These are phyloP conservation scores for Alternaria alternata DNA, from an alignment of 2,329 filamentous ascomycete species.

Conservation along the genomic window DNA sequence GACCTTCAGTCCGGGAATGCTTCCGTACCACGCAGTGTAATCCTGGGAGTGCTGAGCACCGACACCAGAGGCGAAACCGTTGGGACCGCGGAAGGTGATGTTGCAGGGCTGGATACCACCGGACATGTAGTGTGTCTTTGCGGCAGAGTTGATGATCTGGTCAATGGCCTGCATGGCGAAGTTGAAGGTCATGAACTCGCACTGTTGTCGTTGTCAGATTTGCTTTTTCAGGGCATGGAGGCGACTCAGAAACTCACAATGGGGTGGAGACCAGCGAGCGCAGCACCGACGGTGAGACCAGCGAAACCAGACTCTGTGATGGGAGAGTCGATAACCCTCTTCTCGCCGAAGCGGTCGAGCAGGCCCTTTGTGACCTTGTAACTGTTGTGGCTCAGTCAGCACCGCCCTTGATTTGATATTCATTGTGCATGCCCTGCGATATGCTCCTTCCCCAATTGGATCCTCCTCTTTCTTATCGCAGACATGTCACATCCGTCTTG, in stretches of 20 bases:
- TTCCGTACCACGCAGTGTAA: conserved; percentile 98
- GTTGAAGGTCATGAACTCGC: conserved; percentile 99
- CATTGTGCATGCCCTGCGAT: conserved; percentile 8
- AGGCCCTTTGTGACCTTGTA: conserved; percentile 99
- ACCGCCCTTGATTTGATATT: conserved; percentile 1
- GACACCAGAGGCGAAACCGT: conserved; percentile 96
- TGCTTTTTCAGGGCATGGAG: background rate
- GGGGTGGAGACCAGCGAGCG: conserved; percentile 91
- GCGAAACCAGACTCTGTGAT: conserved; percentile 97
- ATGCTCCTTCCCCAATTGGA: background rate
- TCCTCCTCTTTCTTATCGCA: conserved; percentile 7
- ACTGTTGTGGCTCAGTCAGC: conserved; percentile 60
- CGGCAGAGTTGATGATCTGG: conserved; percentile 98
- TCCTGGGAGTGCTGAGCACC: conserved; percentile 98
- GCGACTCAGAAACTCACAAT: conserved; percentile 68
- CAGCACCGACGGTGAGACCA: conserved; percentile 93
- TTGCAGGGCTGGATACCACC: conserved; percentile 99
- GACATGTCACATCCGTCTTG: conserved; percentile 17
- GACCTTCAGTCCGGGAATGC: conserved; percentile 96
- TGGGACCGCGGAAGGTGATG: conserved; percentile 99
- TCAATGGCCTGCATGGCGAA: conserved; percentile 99
- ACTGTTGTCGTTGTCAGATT: conserved; percentile 60
- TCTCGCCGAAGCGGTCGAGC: conserved; percentile 94
- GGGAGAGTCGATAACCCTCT: conserved; percentile 96
- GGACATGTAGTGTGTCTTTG: conserved; percentile 99